Percentiles rank a stretch among this genome's conserved stretches.
phyloP scores from a whole-genome alignment of 176 grass and related monocot genomes.

The Zizania latifolia region DNA sequence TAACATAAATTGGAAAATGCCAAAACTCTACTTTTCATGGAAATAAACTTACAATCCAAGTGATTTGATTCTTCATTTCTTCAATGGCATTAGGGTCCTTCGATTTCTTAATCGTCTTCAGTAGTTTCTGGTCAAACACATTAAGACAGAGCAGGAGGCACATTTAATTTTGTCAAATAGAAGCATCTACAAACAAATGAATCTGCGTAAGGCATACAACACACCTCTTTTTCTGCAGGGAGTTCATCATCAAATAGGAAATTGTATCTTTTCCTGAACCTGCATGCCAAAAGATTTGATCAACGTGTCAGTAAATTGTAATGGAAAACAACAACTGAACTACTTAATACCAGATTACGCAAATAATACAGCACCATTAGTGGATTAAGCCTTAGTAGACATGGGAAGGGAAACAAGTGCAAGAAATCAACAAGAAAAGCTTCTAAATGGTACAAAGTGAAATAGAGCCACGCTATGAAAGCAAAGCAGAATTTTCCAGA shows the following conservation, averaged over 20 bases:
- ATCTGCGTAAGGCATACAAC: constrained; percentile 10
- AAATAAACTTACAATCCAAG: constrained; percentile 81
- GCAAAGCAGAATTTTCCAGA: neutral
- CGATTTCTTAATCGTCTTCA: constrained; percentile 78
- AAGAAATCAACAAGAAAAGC: neutral
- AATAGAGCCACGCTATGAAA: neutral
- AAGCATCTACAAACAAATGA: neutral
- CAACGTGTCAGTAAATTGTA: neutral
- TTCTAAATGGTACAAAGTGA: neutral
- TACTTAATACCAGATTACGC: neutral
- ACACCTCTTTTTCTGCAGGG: constrained; percentile 74
- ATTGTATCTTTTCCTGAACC: constrained; percentile 90
- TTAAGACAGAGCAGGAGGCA: neutral
- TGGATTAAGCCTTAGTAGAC: neutral
- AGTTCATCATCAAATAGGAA: constrained; percentile 78
- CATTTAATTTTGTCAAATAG: neutral
- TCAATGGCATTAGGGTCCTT: constrained; percentile 61
- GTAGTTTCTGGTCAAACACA: constrained; percentile 52
- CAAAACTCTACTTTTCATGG: neutral
- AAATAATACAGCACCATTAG: constrained; percentile 15
- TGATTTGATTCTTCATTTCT: constrained; percentile 66
- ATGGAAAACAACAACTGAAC: neutral
- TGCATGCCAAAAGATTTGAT: constrained; percentile 25
- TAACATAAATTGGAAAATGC: neutral
- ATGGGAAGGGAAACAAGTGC: neutral